Conservation (phyloP, 2,329 filamentous ascomycete genomes). For the Aspergillus persii region DNA sequence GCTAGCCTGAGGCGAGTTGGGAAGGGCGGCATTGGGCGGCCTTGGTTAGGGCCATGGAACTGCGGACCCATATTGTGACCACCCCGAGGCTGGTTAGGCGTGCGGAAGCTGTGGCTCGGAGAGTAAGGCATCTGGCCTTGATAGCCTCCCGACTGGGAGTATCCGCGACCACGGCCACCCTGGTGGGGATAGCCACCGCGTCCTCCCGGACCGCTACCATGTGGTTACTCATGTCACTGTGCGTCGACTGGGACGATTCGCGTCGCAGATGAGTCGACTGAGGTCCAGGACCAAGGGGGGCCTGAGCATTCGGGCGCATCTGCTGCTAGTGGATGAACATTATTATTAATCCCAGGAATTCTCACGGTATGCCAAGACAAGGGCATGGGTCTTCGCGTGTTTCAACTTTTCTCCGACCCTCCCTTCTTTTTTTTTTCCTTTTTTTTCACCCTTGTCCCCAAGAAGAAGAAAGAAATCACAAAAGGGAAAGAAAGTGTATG, state of each 20-base stretch:
- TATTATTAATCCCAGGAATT: slow-evolving; percentile 18
- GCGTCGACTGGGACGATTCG: slow-evolving; percentile 79
- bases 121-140: slow-evolving; percentile 55
- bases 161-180: slow-evolving; percentile 58
- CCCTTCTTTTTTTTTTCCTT: background rate
- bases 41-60: slow-evolving; percentile 47
- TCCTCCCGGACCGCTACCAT: slow-evolving; percentile 47
- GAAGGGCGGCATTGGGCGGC: slow-evolving; percentile 46
- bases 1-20: slow-evolving; percentile 64
- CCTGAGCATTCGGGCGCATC: slow-evolving; percentile 65
- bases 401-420: background rate
- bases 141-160: slow-evolving; percentile 49
- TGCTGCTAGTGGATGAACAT: slow-evolving; percentile 41
- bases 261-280: slow-evolving; percentile 78
- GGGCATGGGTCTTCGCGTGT: background rate
- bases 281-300: slow-evolving; percentile 58
- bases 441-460: background rate
- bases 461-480: background rate
- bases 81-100: slow-evolving; percentile 51
- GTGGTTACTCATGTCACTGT: slow-evolving; percentile 68
- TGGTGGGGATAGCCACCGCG: slow-evolving; percentile 54
- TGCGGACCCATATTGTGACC: slow-evolving; percentile 53
- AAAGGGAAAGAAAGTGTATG: background rate
- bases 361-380: slow-evolving; percentile 16
- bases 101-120: slow-evolving; percentile 53